Evolutionary conservation across 2,329 filamentous ascomycete species (phyloP).

Genomic region (Trichoderma citrinoviride): DNA sequence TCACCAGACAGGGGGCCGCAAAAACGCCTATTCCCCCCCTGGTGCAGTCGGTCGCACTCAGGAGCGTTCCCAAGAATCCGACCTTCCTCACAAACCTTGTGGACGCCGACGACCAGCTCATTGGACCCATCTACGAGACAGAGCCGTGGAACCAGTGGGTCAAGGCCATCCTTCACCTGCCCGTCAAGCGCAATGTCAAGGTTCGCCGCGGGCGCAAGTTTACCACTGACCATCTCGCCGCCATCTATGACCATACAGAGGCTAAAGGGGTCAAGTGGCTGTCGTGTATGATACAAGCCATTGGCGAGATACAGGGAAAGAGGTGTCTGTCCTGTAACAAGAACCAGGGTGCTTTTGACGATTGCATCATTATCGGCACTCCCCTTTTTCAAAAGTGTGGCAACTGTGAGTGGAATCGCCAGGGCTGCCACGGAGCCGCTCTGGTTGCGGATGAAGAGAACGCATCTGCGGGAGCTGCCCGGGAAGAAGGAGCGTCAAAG

Average conservation of each 20-base stretch:
- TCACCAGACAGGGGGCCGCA: not conserved
- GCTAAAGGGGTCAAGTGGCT: conserved; percentile 46
- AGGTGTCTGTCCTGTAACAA: conserved; percentile 44
- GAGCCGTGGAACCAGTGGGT: conserved; percentile 43
- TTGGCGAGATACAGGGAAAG: conserved; percentile 40
- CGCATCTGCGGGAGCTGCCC: not conserved
- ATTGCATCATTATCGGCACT: conserved; percentile 45
- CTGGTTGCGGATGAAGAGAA: not conserved
- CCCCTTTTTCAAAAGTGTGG: conserved; percentile 47
- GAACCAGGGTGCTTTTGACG: conserved; percentile 44
- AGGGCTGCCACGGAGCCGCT: conserved; percentile 37
- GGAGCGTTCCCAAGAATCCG: conserved; percentile 2
- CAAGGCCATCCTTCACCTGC: conserved; percentile 37
- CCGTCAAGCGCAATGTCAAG: conserved; percentile 41
- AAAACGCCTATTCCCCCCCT: conserved; percentile 17
- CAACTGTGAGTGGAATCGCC: conserved; percentile 51
- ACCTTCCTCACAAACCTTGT: conserved; percentile 36
- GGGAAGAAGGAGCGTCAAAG: not conserved
- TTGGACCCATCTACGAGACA: conserved; percentile 40
- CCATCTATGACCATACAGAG: conserved; percentile 43
- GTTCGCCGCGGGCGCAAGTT: conserved; percentile 45
- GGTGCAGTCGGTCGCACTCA: not conserved
- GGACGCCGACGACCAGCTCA: conserved; percentile 38
- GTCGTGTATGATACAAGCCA: conserved; percentile 51
- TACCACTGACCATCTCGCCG: conserved; percentile 38